Evolutionary conservation across 2,329 filamentous ascomycete genomes (phyloP), one percentile per base, ranked within the genome.

Genomic region (Passalora sequoiae): DNA sequence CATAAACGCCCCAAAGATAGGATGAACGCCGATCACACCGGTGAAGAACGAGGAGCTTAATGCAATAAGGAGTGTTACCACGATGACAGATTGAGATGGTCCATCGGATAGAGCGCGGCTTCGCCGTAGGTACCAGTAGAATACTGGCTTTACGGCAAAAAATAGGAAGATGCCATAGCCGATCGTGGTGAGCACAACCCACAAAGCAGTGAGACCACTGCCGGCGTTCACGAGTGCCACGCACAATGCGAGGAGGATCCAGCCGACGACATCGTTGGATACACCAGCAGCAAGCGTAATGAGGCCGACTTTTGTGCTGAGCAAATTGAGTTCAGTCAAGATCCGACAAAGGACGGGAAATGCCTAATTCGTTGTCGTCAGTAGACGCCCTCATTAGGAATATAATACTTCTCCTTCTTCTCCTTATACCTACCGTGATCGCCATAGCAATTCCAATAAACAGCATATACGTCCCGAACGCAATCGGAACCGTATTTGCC

Each of bases 311-410:
- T 83, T 78, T 2, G 88, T 92, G 42, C 77, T 71, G 4, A 97
- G 80, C 38, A 97, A 73, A 57, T 95, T 92, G 40, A 97, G 72
- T 65, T 95, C 89, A 0, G 88, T 91, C 53, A 97, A 70, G 54
- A 97, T 97, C 63, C 91, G 86, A 60, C 91, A 96, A 9, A 97
- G 77, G 0, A 97, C 91, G 0, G 91, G 91, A 57, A 97, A 84
- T 10, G 80, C 80, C 75, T 78, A 36, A 12, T 4, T 36, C 4
- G 15, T 28, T 37, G 55, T 38, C 55, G n/a, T n/a, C n/a, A n/a
- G n/a, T n/a, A n/a, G n/a, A n/a, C n/a, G n/a, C n/a, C n/a, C n/a
- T n/a, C n/a, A n/a, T n/a, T n/a, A n/a, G n/a, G n/a, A 46, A 35
- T 19, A 1, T 24, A 8, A 2, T 16, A 10, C 15, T 10, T 12